These are phyloP conservation scores for Candida gorgasii DNA, from an alignment of 805 yeast genomes.

Conservation along the genomic window DNA sequence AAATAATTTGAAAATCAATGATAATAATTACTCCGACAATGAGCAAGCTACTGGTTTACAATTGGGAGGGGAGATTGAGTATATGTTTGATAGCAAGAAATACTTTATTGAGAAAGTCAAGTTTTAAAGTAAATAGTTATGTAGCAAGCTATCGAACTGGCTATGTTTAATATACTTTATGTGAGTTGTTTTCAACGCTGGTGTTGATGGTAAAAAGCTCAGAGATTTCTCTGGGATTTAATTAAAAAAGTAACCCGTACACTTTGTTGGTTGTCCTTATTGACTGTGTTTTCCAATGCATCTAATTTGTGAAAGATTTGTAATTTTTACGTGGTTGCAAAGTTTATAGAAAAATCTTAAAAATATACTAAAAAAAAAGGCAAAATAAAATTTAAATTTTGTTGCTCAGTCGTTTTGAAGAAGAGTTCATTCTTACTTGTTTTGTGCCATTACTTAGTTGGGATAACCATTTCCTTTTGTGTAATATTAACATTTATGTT, in stretches of 20 bases:
- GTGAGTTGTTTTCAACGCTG: background rate
- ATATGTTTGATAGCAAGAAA: conserved; percentile 3
- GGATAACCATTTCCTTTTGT: too few species aligned
- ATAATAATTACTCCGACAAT: background rate
- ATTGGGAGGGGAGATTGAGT: conserved; percentile 4
- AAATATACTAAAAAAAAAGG: too few species aligned
- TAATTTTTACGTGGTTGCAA: too few species aligned
- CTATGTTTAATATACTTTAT: background rate
- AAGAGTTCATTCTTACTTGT: too few species aligned
- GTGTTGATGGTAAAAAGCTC: background rate
- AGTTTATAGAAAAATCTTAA: too few species aligned
- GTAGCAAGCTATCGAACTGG: conserved; percentile 2
- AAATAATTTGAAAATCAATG: too few species aligned
- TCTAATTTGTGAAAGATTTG: too few species aligned
- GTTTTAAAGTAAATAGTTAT: conserved; percentile 1
- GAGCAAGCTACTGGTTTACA: background rate
- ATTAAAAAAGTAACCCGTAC: background rate
- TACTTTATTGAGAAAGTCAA: conserved; percentile 3
- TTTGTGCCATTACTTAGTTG: too few species aligned
- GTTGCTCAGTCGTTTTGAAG: too few species aligned
- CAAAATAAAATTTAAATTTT: too few species aligned
- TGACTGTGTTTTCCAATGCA: background rate
- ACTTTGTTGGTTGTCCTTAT: background rate
- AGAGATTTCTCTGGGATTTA: background rate
- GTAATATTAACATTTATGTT: too few species aligned